A percentile compares a stretch with the other conserved stretches of the same genome.
Evolutionary conservation across 805 yeast genomes (phyloP).

Genomic region (Hanseniaspora lachancei): DNA sequence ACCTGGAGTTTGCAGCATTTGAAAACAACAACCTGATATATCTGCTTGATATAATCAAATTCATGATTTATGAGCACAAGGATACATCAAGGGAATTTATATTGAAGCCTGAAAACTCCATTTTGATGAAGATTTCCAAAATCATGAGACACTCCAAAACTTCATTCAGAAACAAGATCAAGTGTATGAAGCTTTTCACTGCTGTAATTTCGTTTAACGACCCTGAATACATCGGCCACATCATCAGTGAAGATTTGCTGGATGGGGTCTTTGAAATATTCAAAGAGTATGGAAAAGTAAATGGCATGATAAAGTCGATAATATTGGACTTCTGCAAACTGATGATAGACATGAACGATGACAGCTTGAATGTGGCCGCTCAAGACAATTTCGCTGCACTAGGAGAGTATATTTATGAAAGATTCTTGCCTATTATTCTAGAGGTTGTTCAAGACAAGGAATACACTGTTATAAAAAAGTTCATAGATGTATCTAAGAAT

Average conservation of each 20-base stretch:
- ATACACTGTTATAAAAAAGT: constrained; percentile 2
- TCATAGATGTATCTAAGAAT: background rate
- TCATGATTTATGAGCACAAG: constrained; percentile 2
- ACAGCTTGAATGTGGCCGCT: background rate
- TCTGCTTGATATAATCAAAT: constrained; percentile 6
- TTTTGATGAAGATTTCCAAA: background rate
- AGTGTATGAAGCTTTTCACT: constrained; percentile 5
- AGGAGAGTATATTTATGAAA: background rate
- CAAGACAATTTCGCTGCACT: constrained; percentile 1
- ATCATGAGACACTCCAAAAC: background rate
- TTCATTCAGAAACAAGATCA: constrained; percentile 2
- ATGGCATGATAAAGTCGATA: background rate
- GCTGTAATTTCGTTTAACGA: constrained; percentile 3
- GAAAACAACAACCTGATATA: constrained; percentile 2
- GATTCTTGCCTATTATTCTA: background rate
- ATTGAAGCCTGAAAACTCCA: background rate
- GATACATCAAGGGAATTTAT: background rate
- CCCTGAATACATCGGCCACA: constrained; percentile 2
- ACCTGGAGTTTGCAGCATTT: background rate
- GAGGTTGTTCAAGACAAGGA: constrained; percentile 1
- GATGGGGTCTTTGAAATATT: constrained; percentile 2
- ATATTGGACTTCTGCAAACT: constrained; percentile 8
- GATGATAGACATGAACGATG: constrained; percentile 6
- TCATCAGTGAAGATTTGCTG: background rate
- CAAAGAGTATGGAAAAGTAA: background rate